Base-by-base conservation (phyloP, 192 early-diverging fungal species). In the Backusella parvicylindrica region DNA sequence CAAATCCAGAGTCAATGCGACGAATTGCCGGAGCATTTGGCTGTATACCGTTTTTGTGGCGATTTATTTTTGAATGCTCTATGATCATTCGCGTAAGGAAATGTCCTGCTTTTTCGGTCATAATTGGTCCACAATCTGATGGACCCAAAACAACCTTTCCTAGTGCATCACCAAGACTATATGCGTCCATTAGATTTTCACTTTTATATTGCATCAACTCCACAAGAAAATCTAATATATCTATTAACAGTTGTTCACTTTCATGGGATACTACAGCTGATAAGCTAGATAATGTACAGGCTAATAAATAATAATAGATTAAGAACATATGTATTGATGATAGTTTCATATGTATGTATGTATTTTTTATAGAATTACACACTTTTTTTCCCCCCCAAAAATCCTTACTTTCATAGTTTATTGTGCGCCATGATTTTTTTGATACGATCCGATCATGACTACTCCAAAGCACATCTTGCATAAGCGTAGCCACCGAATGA, bases 201-300 rank as follows among this genome's bases (percentile, higher is more conserved):
- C 30, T 38, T 72, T 79, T 75, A 64, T 79, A 73, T 32, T 70
- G 74, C 78, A 79, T 75, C 6, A 79, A 30, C 11, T 72, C 64
- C n/a, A 79, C 74, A 26, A 79, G 49, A 37, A 79, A 79, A 72
- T 79, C 78, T 36, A 79, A 37, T 68, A 79, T 67, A 21, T 79
- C 78, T 32, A 79, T 50, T 28, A 79, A 30, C 35, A 79, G 67
- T 15, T 37, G 38, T 68, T 70, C 69, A 31, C 53, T 70, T 16
- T 75, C 33, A 12, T 38, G 36, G 33, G 73, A 60, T 30, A 79
- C 60, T 1, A 74, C 50, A 26, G 21, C 36, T 9, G 63, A 56
- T 69, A 79, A 53, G 28, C 65, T 71, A 33, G 69, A 71, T 30
- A 79, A 56, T 64, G 74, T 79, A 64, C 78, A 79, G 18, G 78